Conservation (phyloP, 305 asterid genomes). For the Fraxinus latifolia region DNA sequence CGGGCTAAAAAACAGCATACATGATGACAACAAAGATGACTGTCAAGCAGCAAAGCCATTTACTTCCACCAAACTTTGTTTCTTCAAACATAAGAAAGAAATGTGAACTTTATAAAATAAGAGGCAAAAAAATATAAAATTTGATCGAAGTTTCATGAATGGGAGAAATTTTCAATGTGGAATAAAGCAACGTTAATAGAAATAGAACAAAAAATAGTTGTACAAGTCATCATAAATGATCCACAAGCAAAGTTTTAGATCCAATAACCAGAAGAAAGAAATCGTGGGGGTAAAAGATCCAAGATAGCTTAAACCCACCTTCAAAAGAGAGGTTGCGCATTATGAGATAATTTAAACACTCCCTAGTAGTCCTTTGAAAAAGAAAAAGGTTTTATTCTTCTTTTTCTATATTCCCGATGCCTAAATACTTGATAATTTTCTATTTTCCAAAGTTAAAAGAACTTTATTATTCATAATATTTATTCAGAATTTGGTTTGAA, state of each 20-base stretch:
- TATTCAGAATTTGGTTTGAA: slow-evolving; percentile 6
- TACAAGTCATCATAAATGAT: background rate
- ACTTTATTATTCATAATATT: background rate
- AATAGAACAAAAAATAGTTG: background rate
- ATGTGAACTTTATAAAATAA: background rate
- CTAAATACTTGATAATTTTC: background rate
- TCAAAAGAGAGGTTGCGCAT: slow-evolving; percentile 2
- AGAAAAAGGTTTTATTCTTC: background rate
- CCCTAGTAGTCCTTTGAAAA: slow-evolving; percentile 3
- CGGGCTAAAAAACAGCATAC: background rate
- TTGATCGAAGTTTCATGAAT: background rate
- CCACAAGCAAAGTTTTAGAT: background rate
- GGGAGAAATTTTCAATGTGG: background rate
- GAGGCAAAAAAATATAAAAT: slow-evolving; percentile 5
- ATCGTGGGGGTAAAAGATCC: background rate
- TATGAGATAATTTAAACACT: background rate
- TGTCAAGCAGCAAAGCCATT: background rate
- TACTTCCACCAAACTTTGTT: background rate
- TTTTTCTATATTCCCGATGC: background rate
- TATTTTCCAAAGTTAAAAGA: background rate
- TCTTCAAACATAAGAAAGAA: background rate
- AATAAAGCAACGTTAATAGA: background rate
- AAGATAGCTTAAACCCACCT: background rate
- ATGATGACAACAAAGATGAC: background rate
- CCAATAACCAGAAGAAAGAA: slow-evolving; percentile 9